Percentiles rank a stretch among this genome's conserved stretches.
phyloP scores from a whole-genome alignment of 2,329 filamentous ascomycete genomes.

The Cladosporium cucumerinum region DNA sequence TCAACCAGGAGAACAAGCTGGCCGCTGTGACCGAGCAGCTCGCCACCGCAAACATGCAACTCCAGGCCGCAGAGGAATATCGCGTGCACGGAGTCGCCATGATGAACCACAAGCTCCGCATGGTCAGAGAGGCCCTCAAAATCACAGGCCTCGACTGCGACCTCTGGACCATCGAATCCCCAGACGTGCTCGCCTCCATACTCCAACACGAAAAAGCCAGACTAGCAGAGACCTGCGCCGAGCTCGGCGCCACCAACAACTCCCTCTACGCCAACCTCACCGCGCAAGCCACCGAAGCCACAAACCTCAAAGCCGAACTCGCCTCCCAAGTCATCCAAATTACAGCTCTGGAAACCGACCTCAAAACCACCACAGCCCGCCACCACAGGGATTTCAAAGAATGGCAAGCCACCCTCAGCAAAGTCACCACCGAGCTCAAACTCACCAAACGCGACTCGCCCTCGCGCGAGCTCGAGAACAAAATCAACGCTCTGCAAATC shows the following conservation, averaged over 20 bases:
- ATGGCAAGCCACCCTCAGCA: background rate
- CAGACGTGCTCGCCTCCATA: background rate
- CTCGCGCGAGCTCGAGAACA: background rate
- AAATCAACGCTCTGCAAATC: background rate
- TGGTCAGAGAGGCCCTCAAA: background rate
- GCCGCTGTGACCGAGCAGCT: background rate
- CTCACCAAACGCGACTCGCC: background rate
- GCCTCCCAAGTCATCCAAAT: background rate
- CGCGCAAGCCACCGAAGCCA: background rate
- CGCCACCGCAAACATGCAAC: background rate
- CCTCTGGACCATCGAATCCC: background rate
- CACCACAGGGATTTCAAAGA: background rate
- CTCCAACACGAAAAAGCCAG: background rate
- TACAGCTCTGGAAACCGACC: background rate
- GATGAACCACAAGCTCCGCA: background rate
- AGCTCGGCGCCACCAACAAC: background rate
- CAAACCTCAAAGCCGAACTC: background rate
- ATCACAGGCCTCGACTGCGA: background rate
- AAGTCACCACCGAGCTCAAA: background rate
- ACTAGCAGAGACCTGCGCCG: background rate
- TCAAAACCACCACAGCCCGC: background rate
- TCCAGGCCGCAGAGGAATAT: background rate
- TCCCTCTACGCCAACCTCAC: background rate
- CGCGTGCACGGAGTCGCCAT: background rate
- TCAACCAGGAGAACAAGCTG: background rate